Conservation (phyloP, 352 stramenopile genomes). For the Chrysophaeum taylorii region DNA sequence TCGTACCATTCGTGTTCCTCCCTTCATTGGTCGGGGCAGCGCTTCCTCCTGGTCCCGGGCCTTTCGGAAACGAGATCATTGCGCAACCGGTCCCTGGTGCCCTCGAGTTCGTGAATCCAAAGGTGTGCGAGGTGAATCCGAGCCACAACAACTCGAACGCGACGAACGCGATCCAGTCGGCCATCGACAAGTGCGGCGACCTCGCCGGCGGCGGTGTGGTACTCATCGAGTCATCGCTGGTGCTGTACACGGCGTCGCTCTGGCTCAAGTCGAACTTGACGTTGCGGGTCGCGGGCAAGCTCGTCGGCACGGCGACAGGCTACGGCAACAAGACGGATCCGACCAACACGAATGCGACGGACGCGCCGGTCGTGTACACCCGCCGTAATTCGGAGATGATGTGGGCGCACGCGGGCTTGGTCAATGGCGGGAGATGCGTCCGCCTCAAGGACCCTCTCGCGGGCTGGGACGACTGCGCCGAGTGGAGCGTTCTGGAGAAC, state of each 20-base stretch:
- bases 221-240: neutral
- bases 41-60: too few relatives aligned
- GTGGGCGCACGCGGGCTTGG: neutral
- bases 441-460: neutral
- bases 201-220: neutral
- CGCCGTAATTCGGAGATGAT: neutral
- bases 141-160: neutral
- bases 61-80: too few relatives aligned
- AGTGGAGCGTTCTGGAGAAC: neutral
- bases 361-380: constrained; percentile 1
- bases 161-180: neutral
- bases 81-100: too few relatives aligned
- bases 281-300: neutral
- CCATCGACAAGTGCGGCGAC: neutral
- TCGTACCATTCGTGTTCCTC: too few relatives aligned
- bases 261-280: neutral
- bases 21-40: too few relatives aligned
- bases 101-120: too few relatives aligned
- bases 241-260: neutral
- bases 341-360: too few relatives aligned
- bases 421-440: neutral
- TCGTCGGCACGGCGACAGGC: neutral
- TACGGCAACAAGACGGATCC: neutral
- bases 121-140: neutral
- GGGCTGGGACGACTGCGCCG: neutral